Conservation (phyloP, 163 green algal species). For the Chlorella variabilis region DNA sequence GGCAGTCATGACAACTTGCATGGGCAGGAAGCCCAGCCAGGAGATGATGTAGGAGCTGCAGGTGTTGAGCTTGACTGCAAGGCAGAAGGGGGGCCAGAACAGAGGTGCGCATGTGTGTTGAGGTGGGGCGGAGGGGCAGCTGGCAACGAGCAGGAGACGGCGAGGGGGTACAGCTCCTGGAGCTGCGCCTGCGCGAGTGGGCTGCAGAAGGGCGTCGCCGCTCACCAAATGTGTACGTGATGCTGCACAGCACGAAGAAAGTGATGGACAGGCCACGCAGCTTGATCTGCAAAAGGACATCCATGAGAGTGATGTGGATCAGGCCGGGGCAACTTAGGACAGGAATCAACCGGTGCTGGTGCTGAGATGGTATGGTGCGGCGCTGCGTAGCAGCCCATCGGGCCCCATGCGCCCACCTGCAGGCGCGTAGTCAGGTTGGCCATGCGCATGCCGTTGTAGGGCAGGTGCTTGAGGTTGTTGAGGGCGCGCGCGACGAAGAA, state of each 20-base stretch:
- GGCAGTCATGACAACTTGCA: conserved; percentile 16
- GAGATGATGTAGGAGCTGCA: conserved; percentile 32
- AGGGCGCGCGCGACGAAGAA: conserved; percentile 2
- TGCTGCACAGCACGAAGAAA: conserved; percentile 38
- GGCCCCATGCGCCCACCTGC: background rate
- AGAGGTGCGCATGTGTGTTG: background rate
- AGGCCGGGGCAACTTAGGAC: background rate
- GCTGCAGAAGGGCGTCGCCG: too few relatives aligned
- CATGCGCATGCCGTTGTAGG: conserved; percentile 44
- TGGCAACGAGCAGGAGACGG: too few relatives aligned
- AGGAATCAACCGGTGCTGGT: too few relatives aligned
- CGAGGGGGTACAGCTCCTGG: too few relatives aligned
- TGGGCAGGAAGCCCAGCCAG: conserved; percentile 44
- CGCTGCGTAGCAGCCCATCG: too few relatives aligned
- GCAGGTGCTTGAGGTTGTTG: conserved; percentile 20
- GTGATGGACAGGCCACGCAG: conserved; percentile 26
- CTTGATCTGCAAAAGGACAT: conserved; percentile 1
- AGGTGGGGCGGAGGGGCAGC: background rate
- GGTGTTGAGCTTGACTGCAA: conserved; percentile 22
- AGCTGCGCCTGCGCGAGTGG: too few relatives aligned
- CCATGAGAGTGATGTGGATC: background rate
- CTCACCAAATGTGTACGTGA: conserved; percentile 34
- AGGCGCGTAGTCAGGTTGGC: conserved; percentile 32
- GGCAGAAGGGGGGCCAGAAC: background rate
- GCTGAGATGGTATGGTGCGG: too few relatives aligned